Evolutionary conservation across 2,329 filamentous ascomycete species (phyloP).

Genomic region (Curvularia lunata): DNA sequence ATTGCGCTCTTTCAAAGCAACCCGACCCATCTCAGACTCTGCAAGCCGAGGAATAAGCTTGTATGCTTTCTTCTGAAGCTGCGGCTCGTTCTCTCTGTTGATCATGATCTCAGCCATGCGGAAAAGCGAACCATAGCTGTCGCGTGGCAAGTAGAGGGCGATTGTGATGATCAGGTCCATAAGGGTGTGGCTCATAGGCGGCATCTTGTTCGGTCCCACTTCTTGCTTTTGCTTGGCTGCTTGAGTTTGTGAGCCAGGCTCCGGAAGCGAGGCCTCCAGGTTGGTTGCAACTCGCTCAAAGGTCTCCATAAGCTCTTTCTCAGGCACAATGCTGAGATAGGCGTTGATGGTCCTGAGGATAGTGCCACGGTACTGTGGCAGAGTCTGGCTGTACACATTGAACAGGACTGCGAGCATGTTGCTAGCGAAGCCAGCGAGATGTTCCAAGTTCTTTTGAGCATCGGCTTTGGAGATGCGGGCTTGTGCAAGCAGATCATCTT

Average conservation of each 20-base stretch:
- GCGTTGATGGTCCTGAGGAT: conserved; percentile 95
- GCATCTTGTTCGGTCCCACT: conserved; percentile 73
- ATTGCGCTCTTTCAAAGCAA: conserved; percentile 77
- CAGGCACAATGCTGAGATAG: conserved; percentile 86
- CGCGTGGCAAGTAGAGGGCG: conserved; percentile 86
- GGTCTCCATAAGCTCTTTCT: conserved; percentile 43
- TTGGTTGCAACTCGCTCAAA: conserved; percentile 25
- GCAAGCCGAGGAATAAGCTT: conserved; percentile 93
- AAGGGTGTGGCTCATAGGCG: conserved; percentile 89
- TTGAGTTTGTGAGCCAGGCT: conserved; percentile 66
- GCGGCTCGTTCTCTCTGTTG: conserved; percentile 80
- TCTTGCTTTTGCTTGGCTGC: conserved; percentile 67
- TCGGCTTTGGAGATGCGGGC: conserved; percentile 76
- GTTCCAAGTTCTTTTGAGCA: conserved; percentile 80
- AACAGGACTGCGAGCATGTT: conserved; percentile 97
- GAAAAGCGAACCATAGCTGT: conserved; percentile 85
- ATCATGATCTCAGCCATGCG: conserved; percentile 84
- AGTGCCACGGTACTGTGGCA: conserved; percentile 88
- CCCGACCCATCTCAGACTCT: conserved; percentile 76
- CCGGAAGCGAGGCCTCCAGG: conserved; percentile 19
- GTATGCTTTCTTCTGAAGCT: conserved; percentile 98
- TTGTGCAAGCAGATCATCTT: conserved; percentile 76
- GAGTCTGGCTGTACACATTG: conserved; percentile 96
- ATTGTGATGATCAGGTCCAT: conserved; percentile 98
- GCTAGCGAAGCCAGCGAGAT: conserved; percentile 78